phyloP scores from a whole-genome alignment of 352 stramenopile species.

The Phytopythium kandeliae region DNA sequence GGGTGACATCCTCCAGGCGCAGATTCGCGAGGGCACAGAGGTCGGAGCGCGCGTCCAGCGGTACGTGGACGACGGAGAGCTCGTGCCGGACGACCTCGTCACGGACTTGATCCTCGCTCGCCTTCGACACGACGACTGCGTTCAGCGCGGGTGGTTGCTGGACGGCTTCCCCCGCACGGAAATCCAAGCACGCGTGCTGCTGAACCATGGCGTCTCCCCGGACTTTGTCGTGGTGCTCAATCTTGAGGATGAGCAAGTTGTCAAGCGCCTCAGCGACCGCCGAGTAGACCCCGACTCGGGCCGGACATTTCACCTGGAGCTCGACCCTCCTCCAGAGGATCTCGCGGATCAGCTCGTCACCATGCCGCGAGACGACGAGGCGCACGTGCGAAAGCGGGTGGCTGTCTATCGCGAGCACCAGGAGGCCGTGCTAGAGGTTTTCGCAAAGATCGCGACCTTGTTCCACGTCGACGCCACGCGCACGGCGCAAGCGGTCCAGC shows the following conservation, averaged over 20 bases:
- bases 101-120: constrained; percentile 80
- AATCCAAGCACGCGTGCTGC: constrained; percentile 87
- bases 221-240: constrained; percentile 91
- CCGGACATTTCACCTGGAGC: constrained; percentile 77
- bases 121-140: constrained; percentile 83
- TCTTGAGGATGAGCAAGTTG: constrained; percentile 86
- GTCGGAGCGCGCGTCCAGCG: constrained; percentile 71
- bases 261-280: constrained; percentile 70
- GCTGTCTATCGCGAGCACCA: constrained; percentile 77
- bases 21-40: constrained; percentile 60
- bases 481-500: constrained; percentile 29
- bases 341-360: constrained; percentile 54
- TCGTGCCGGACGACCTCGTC: constrained; percentile 93
- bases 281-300: constrained; percentile 78
- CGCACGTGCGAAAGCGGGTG: constrained; percentile 75
- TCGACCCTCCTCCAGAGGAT: constrained; percentile 46
- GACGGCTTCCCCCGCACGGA: constrained; percentile 94
- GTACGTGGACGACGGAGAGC: constrained; percentile 80
- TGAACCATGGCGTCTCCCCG: constrained; percentile 60
- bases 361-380: constrained; percentile 77
- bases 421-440: constrained; percentile 65
- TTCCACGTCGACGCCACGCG: constrained; percentile 68
- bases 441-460: constrained; percentile 60
- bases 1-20: constrained; percentile 89
- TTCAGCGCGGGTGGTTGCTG: constrained; percentile 87